phyloP scores from a whole-genome alignment of 179 eudicot species.

The Nepenthes alata region DNA sequence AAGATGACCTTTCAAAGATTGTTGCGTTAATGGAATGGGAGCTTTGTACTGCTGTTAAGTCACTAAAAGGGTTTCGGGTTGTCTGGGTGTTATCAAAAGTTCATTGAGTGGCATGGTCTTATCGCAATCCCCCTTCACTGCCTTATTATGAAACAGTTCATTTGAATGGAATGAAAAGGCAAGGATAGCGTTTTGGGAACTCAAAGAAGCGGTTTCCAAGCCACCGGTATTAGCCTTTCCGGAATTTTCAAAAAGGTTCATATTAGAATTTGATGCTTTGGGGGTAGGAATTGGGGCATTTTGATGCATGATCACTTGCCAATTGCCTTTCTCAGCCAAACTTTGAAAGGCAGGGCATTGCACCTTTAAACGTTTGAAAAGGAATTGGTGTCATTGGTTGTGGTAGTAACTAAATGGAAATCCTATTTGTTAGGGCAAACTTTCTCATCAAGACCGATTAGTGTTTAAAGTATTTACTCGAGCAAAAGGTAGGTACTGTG shows the following conservation, averaged over 20 bases:
- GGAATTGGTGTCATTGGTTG: neutral
- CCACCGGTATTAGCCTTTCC: neutral
- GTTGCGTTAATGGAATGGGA: no score
- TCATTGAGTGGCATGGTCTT: neutral
- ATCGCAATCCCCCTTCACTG: neutral
- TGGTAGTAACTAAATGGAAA: neutral
- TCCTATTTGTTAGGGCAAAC: neutral
- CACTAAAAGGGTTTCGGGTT: conserved; percentile 2
- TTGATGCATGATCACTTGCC: no score
- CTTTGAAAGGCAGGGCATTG: neutral
- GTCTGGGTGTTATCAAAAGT: conserved; percentile 5
- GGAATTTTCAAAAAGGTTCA: neutral
- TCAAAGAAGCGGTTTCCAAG: no score
- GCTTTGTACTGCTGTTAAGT: neutral
- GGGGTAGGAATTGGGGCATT: neutral
- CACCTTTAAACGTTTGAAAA: neutral
- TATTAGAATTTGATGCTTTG: neutral
- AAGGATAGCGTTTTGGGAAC: neutral
- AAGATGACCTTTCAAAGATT: neutral
- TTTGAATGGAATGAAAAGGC: neutral
- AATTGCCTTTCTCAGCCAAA: no score
- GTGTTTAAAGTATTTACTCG: neutral
- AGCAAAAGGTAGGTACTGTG: neutral
- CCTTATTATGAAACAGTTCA: neutral
- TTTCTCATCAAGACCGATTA: neutral